Conservation (phyloP, 1,284 basidiomycete species). For the Singerocomus rubriflavus region DNA sequence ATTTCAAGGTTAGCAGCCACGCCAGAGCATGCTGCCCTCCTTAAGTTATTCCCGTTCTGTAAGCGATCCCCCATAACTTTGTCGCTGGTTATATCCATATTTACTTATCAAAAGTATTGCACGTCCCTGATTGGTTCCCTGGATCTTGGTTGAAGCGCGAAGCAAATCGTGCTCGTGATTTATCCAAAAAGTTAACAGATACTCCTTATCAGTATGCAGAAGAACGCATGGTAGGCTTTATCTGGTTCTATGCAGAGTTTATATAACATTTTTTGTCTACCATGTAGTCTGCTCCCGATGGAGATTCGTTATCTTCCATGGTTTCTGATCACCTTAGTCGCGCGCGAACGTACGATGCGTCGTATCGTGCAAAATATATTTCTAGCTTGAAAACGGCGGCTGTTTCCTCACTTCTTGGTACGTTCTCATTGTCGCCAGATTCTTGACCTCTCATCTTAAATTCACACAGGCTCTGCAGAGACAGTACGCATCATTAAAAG, state of each 20-base stretch:
- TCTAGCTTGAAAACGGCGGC: constrained; percentile 10
- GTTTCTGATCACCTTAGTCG: constrained; percentile 17
- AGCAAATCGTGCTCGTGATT: constrained; percentile 4
- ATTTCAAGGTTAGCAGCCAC: neutral
- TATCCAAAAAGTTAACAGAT: constrained; percentile 5
- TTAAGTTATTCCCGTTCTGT: constrained; percentile 22
- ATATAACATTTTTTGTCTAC: neutral
- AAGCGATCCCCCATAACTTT: neutral
- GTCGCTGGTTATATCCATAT: no score
- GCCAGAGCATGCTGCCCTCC: constrained; percentile 3
- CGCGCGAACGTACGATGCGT: constrained; percentile 5
- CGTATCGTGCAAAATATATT: neutral
- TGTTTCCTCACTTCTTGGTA: constrained; percentile 12
- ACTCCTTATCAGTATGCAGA: constrained; percentile 11
- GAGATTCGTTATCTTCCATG: constrained; percentile 4
- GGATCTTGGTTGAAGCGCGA: constrained; percentile 16
- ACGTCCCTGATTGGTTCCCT: constrained; percentile 23
- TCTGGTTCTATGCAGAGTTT: neutral
- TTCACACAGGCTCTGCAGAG: no score
- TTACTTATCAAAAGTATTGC: constrained; percentile 10
- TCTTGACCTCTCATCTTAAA: no score
- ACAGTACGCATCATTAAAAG: no score
- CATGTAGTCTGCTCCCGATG: neutral
- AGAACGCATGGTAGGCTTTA: constrained; percentile 1
- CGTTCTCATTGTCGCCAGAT: neutral